Conservation (phyloP, 352 stramenopile species). For the Phytophthora sp. region DNA sequence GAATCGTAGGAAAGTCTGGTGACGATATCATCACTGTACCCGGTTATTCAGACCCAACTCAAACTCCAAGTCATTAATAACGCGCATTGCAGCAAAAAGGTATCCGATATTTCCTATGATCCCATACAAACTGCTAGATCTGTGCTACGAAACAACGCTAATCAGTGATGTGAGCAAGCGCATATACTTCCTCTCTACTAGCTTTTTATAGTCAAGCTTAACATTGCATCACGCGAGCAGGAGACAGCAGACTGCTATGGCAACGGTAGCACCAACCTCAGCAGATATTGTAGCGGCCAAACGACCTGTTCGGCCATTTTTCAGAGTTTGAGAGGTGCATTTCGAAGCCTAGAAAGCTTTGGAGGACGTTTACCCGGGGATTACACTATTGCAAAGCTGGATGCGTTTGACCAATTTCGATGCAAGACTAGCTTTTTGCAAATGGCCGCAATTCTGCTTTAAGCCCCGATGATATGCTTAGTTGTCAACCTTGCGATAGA, state of each 20-base stretch:
- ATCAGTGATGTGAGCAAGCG: too few species aligned
- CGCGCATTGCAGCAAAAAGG: too few species aligned
- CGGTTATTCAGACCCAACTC: too few species aligned
- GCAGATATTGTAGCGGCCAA: not conserved
- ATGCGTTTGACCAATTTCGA: constrained; percentile 32
- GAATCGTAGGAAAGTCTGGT: too few species aligned
- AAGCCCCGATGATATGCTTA: constrained; percentile 18
- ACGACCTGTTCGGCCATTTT: not conserved
- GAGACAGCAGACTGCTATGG: too few species aligned
- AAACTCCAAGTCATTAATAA: too few species aligned
- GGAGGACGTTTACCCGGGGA: constrained; percentile 25
- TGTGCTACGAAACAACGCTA: too few species aligned
- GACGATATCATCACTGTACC: too few species aligned
- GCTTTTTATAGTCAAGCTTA: not conserved
- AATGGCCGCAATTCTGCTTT: constrained; percentile 8
- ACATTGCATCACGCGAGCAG: too few species aligned
- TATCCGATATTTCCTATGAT: too few species aligned
- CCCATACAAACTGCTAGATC: too few species aligned
- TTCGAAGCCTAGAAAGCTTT: not conserved
- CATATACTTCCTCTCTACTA: not conserved
- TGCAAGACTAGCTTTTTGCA: not conserved
- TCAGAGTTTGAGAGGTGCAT: not conserved
- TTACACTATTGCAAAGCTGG: constrained; percentile 41
- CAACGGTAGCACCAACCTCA: constrained; percentile 2
- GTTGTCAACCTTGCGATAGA: constrained; percentile 27